Evolutionary conservation across 2,329 filamentous ascomycete genomes (phyloP), one percentile per base, ranked within the genome.

Genomic region (Tolypocladium tropicale): DNA sequence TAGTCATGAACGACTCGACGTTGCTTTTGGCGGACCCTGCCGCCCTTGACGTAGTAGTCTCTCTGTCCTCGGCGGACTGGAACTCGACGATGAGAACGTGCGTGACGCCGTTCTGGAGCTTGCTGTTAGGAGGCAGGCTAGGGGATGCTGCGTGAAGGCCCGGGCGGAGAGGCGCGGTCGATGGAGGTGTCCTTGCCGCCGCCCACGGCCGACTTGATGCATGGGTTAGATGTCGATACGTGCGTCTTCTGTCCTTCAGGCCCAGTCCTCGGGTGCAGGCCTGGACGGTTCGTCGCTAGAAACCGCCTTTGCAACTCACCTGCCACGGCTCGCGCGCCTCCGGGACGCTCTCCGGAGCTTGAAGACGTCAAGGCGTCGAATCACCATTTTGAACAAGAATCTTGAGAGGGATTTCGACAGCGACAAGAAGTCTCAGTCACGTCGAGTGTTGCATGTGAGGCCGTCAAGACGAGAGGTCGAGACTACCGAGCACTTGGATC

Each of bases 11-110:
- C 62, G 2, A 76, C 56, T 77, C 71, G n/a, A 81, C 72, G 61
- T 89, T 89, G 0, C 68, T n/a, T 79, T 37, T 76, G 70, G 65
- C 90, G 87, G 10, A 71, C 78, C 1, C 84, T 83, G 62, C 91
- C 88, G 33, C 82, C 71, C 53, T 79, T 69, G 7, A 87, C 69
- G 65, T 90, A 91, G 63, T 89, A 90, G 58, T 84, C 78, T 51
- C 78, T 51, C 86, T 74, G 64, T 91, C 86, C 59, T 81, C 78
- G 21, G 74, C 73, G 25, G 68, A 84, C 11, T 78, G 76, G 57
- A 91, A 90, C 62, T 88, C 81, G 25, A 79, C 77, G 2, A 91
- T 78, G 59, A 90, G 90, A 0, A 76, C 84, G 65, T 91, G 87
- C 0, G 84, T 84, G 53, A 86, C 80, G 0, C 80, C 85, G 52